Base-by-base conservation (phyloP, 148 eudicot species). In the Agrostemma githago region DNA sequence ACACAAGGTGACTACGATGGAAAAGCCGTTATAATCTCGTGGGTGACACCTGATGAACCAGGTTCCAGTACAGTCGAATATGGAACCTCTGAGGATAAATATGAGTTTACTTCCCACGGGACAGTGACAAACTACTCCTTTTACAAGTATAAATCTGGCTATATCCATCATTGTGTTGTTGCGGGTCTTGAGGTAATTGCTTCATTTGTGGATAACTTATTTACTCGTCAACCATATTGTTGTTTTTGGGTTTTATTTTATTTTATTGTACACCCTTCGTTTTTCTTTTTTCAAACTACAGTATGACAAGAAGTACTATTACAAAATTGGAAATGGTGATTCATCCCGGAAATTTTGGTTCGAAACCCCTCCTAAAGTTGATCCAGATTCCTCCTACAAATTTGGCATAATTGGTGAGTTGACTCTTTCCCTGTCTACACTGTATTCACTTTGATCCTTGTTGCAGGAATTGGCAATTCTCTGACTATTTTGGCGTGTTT, bases 1-100 rank as follows among this genome's bases (percentile, higher is more conserved):
- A 94, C 97, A 46, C 98, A 94, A 85, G 98, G 98, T 79, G 98
- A 94, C 86, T 92, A 94, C 69, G 89, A 94, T 77, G 98, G 97
- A 77, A 92, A 86, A 82, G 98, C 97, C 68, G 88, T 92, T 59
- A 85, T 94, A 68, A 82, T 94, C 66, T 88, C 96, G 72, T 94
- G 98, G 98, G 92, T 94, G 62, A 94, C 98, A 53, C 77, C 90
- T 73, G 89, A 87, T 82, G 90, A 89, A 79, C 92, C 92, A n/a
- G 97, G 97, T 26, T 83, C 93, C 60, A 88, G 80, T 74, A 66
- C 78, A 76, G 90, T 94, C 74, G 85, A 80, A 43, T 94, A 87
- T 81, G 98, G 98, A 72, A 85, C 81, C 75, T 84, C 97, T 51
- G 87, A 92, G 75, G 86, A 83, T 8, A 79, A 83, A 2, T 90